Evolutionary conservation across 1,139 yeast species (phyloP), one percentile per base, ranked within the genome.

Genomic region (Debaryomyces sp.): DNA sequence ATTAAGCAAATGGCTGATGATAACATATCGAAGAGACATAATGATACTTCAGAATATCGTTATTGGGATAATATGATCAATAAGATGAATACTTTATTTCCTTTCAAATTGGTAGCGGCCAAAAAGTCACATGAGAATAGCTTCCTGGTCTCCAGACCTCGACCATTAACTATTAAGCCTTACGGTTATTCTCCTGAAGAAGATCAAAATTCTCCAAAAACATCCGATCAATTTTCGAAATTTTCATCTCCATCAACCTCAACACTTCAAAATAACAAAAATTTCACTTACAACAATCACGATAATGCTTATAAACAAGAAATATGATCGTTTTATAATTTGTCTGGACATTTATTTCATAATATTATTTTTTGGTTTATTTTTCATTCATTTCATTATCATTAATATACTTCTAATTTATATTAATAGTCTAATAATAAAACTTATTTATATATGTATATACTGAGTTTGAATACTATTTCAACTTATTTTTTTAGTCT

Each of bases 111-210:
- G 1, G 5, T 35, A 13, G 12, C 37, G 12, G 29, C 24, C 23
- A 41, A 35, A 34, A 39, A 49, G 22, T 43, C 48, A 17, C 44
- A 26, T 26, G 53, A 51, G 34, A 59, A 51, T 46, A 71, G 78
- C 23, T 70, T 77, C 58, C 70, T 70, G 43, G 83, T 79, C 3
- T 61, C 69, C 33, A 67, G 82, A 53, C 82, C 82, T 9, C 62
- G 72, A 41, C 70, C 66, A 24, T 61, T 77, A 49, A 57, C 74
- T 6, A 71, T 75, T 7, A 66, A 61, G 47, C 54, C 58, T 44
- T 60, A 38, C 52, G 12, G 21, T 4, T 8, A 5, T 32, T 32
- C 35, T 32, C 35, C 29, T 3, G 7, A 23, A 15, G 21, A 7
- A 15, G 21, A 32, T 17, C 22, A 3, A 15, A 6, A 6, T 6